phyloP scores from a whole-genome alignment of 805 yeast species.

The Candida mattraensis region DNA sequence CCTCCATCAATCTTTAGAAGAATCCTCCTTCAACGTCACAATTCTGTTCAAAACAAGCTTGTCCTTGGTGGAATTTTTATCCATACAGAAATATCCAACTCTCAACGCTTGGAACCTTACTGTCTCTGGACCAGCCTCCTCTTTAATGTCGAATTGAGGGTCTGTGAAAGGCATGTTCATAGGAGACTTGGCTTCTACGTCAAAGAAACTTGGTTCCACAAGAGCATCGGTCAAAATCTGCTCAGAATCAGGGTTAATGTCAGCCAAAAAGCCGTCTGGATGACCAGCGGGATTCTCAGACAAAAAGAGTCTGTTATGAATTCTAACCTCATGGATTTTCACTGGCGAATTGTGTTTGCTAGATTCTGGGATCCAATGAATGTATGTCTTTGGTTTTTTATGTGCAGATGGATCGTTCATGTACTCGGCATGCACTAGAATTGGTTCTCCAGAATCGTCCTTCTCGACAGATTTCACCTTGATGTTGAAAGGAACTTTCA shows the following conservation, averaged over 20 bases:
- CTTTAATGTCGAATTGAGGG: conserved; percentile 69
- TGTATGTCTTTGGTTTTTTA: conserved; percentile 89
- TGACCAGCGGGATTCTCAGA: conserved; percentile 88
- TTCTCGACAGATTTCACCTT: conserved; percentile 67
- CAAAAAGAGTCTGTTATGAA: conserved; percentile 83
- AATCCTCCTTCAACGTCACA: conserved; percentile 88
- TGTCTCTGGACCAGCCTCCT: conserved; percentile 70
- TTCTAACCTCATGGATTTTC: conserved; percentile 70
- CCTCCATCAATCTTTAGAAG: conserved; percentile 38
- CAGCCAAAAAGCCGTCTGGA: conserved; percentile 86
- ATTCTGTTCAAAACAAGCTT: conserved; percentile 80
- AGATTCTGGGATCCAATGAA: conserved; percentile 92
- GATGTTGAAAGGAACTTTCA: conserved; percentile 85
- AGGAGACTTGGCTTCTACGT: conserved; percentile 70
- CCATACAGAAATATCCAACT: conserved; percentile 93
- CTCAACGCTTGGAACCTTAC: conserved; percentile 97
- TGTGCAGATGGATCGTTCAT: conserved; percentile 56
- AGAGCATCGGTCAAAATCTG: conserved; percentile 62
- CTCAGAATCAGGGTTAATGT: conserved; percentile 80
- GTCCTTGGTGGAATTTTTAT: conserved; percentile 66
- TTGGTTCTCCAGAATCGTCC: conserved; percentile 60
- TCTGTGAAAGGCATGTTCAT: conserved; percentile 61
- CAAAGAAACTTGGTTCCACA: conserved; percentile 74
- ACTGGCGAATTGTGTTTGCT: conserved; percentile 62
- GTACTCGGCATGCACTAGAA: conserved; percentile 75